Evolutionary conservation across 192 early-diverging fungal species (phyloP).

Genomic region (Martensiomyces pterosporus): DNA sequence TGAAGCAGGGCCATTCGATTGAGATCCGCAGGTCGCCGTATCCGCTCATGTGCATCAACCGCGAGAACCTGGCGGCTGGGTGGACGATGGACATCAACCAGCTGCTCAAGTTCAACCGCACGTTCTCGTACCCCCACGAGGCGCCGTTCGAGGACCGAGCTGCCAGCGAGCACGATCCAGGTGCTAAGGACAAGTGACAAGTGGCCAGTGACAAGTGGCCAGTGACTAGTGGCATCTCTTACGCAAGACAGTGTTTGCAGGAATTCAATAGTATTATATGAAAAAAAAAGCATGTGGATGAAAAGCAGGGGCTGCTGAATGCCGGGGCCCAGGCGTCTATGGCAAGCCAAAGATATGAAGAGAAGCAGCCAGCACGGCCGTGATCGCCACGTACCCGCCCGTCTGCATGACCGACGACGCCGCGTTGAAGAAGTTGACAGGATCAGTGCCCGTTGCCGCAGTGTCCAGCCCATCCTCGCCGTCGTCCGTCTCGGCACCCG

Average conservation of each 20-base stretch:
- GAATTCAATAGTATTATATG: background rate
- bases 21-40: slow-evolving; percentile 59
- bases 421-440: slow-evolving; percentile 44
- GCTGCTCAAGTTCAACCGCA: slow-evolving; percentile 83
- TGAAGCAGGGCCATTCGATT: slow-evolving; percentile 62
- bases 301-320: background rate
- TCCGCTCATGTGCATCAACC: slow-evolving; percentile 73
- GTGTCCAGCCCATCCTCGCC: slow-evolving; percentile 37
- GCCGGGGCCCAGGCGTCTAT: background rate
- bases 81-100: slow-evolving; percentile 86
- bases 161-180: background rate
- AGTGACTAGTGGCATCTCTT: too few species aligned
- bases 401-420: slow-evolving; percentile 25
- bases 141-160: slow-evolving; percentile 24
- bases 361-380: slow-evolving; percentile 35
- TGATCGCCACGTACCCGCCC: slow-evolving; percentile 35
- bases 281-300: background rate
- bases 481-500: slow-evolving; percentile 26
- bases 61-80: slow-evolving; percentile 58
- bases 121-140: slow-evolving; percentile 44
- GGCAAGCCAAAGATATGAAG: slow-evolving; percentile 33
- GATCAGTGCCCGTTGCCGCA: slow-evolving; percentile 11
- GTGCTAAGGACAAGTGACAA: too few species aligned
- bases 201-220: too few species aligned
- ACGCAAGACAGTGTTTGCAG: too few species aligned